Conservation (phyloP, 2,329 filamentous ascomycete genomes). For the Elsinoe batatas region DNA sequence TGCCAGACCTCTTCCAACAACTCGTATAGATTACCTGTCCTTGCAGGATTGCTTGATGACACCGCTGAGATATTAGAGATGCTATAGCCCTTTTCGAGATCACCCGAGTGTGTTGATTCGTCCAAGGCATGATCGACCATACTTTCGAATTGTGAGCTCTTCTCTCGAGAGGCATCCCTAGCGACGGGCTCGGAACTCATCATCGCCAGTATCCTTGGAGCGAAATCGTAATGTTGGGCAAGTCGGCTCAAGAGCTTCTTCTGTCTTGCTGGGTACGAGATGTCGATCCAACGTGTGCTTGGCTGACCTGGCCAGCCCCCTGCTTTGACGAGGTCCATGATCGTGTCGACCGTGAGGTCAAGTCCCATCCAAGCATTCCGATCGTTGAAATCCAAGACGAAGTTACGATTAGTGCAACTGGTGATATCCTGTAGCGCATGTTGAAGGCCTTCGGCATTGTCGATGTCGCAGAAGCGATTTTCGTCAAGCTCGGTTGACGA, state of each 20-base stretch:
- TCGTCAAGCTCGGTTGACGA: slow-evolving; percentile 17
- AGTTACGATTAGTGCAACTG: slow-evolving; percentile 42
- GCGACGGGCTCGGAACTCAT: slow-evolving; percentile 47
- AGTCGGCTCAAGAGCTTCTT: slow-evolving; percentile 47
- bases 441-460: slow-evolving; percentile 39
- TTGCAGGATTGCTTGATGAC: slow-evolving; percentile 25
- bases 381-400: slow-evolving; percentile 56
- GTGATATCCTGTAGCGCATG: slow-evolving; percentile 34
- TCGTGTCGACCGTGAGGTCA: slow-evolving; percentile 38
- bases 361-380: slow-evolving; percentile 47
- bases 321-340: slow-evolving; percentile 31
- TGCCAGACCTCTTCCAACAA: slow-evolving; percentile 64
- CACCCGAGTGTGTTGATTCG: slow-evolving; percentile 3
- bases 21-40: slow-evolving; percentile 40
- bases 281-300: slow-evolving; percentile 64
- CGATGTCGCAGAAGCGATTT: slow-evolving; percentile 44
- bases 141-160: not conserved
- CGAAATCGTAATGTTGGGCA: slow-evolving; percentile 56
- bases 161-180: slow-evolving; percentile 16
- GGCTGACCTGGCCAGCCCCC: slow-evolving; percentile 37
- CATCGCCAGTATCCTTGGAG: slow-evolving; percentile 53
- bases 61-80: slow-evolving; percentile 27
- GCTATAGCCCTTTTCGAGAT: slow-evolving; percentile 27
- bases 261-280: slow-evolving; percentile 59
- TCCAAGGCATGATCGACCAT: not conserved